Conservation (phyloP, 495 filamentous ascomycete genomes). For the Tuber umbilicatum region DNA sequence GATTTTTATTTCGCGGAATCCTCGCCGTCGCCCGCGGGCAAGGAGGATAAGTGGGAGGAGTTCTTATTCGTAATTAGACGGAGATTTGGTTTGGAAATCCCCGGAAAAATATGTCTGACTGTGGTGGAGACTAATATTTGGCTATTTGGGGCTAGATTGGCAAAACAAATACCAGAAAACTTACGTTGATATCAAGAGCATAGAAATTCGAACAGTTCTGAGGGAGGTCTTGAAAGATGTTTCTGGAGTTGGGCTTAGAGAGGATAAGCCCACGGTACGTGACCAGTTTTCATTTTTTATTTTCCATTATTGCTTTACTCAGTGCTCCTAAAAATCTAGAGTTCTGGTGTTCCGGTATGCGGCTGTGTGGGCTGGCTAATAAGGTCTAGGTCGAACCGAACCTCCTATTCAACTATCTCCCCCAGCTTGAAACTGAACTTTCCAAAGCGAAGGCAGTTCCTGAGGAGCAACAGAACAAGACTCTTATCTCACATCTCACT, state of each 20-base stretch:
- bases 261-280: slow-evolving; percentile 40
- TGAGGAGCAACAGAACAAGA: slow-evolving; percentile 57
- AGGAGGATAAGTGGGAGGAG: slow-evolving; percentile 41
- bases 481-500: slow-evolving; percentile 48
- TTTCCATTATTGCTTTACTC: background rate
- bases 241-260: slow-evolving; percentile 29
- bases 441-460: slow-evolving; percentile 31
- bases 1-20: slow-evolving; percentile 41
- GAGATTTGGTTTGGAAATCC: slow-evolving; percentile 32
- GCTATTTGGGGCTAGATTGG: slow-evolving; percentile 24
- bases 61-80: slow-evolving; percentile 36
- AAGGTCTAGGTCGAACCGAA: slow-evolving; percentile 31
- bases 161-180: slow-evolving; percentile 41
- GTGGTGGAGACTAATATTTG: background rate
- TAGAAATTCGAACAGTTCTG: slow-evolving; percentile 29
- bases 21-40: slow-evolving; percentile 20
- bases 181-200: slow-evolving; percentile 39
- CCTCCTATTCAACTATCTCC: slow-evolving; percentile 39
- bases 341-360: background rate
- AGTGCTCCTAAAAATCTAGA: too few relatives aligned
- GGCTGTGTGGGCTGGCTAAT: background rate
- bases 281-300: background rate
- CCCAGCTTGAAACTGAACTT: slow-evolving; percentile 29
- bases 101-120: background rate
- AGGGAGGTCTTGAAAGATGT: slow-evolving; percentile 37